A percentile compares a stretch with the other conserved stretches of the same genome.
These are phyloP conservation scores for Phytopythium montanum DNA, from an alignment of 352 stramenopile species.

Conservation along the genomic window DNA sequence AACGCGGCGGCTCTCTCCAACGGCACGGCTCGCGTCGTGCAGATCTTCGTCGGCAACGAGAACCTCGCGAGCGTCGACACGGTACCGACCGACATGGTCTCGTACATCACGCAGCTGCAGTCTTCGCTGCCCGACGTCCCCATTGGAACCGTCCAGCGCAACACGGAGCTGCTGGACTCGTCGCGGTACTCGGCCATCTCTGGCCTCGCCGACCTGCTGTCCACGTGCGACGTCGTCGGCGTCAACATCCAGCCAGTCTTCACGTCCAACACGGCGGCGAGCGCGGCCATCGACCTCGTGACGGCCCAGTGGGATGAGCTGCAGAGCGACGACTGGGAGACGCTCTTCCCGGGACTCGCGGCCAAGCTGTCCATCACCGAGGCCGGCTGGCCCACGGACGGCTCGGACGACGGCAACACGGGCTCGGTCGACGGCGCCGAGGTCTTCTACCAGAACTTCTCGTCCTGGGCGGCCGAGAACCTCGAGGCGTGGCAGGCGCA, in stretches of 20 bases:
- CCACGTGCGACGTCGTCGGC: slow-evolving; percentile 49
- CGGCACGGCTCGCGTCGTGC: slow-evolving; percentile 27
- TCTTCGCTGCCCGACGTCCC: slow-evolving; percentile 17
- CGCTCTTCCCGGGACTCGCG: slow-evolving; percentile 36
- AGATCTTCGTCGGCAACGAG: slow-evolving; percentile 65
- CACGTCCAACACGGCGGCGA: slow-evolving; percentile 22
- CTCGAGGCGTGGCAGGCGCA: slow-evolving; percentile 31
- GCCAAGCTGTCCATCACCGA: slow-evolving; percentile 57
- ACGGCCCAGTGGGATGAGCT: slow-evolving; percentile 40
- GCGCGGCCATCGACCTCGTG: slow-evolving; percentile 39
- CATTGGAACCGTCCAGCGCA: slow-evolving; percentile 45
- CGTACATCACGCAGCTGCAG: slow-evolving; percentile 38
- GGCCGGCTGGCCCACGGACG: slow-evolving; percentile 54
- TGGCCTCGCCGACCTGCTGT: slow-evolving; percentile 37
- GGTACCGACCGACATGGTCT: slow-evolving; percentile 36
- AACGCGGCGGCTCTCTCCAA: slow-evolving; percentile 25
- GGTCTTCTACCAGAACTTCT: slow-evolving; percentile 37
- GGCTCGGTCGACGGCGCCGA: slow-evolving; percentile 31
- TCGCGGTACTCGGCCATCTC: slow-evolving; percentile 27
- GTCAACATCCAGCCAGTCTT: slow-evolving; percentile 79
- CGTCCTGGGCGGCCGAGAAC: slow-evolving; percentile 22
- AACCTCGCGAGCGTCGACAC: slow-evolving; percentile 31
- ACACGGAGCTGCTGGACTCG: slow-evolving; percentile 47
- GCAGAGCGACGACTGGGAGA: slow-evolving; percentile 25
- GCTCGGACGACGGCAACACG: slow-evolving; percentile 37